Percentiles rank a stretch among this genome's conserved stretches.
phyloP scores from a whole-genome alignment of 2,329 filamentous ascomycete genomes.

The Aspergillus sp. region DNA sequence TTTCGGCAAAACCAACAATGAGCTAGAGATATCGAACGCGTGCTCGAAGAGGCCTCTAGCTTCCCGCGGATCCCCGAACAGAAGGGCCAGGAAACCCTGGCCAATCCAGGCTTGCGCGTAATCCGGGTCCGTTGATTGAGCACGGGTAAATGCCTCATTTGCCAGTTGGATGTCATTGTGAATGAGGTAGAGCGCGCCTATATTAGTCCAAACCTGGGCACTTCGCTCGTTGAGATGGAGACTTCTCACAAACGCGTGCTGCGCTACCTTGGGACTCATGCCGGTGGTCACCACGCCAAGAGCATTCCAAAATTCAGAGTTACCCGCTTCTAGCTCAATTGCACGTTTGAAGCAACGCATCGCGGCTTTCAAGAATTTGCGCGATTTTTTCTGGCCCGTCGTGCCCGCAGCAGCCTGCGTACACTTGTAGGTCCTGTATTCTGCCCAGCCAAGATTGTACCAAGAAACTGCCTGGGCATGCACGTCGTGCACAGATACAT shows the following conservation, averaged over 20 bases:
- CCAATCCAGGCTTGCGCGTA: slow-evolving; percentile 93
- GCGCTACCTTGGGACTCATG: slow-evolving; percentile 81
- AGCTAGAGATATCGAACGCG: slow-evolving; percentile 87
- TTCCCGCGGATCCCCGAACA: slow-evolving; percentile 72
- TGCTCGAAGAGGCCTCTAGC: slow-evolving; percentile 86
- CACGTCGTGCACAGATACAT: slow-evolving; percentile 68
- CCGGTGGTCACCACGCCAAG: slow-evolving; percentile 86
- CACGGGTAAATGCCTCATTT: slow-evolving; percentile 83
- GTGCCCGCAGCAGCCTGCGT: slow-evolving; percentile 46
- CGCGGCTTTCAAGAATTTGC: slow-evolving; percentile 72
- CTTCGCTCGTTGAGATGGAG: slow-evolving; percentile 89
- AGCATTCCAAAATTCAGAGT: slow-evolving; percentile 96
- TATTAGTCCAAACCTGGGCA: slow-evolving; percentile 83
- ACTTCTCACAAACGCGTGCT: slow-evolving; percentile 90
- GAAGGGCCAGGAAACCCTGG: slow-evolving; percentile 79
- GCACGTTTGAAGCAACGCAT: slow-evolving; percentile 91
- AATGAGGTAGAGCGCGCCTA: slow-evolving; percentile 81
- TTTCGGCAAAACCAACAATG: slow-evolving; percentile 70
- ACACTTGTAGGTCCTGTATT: slow-evolving; percentile 75
- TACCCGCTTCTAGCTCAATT: slow-evolving; percentile 92
- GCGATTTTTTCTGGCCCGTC: slow-evolving; percentile 55
- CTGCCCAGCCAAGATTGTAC: slow-evolving; percentile 95
- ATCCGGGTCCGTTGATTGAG: slow-evolving; percentile 92
- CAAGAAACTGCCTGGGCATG: slow-evolving; percentile 94
- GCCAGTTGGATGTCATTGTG: slow-evolving; percentile 84